Base-by-base conservation (phyloP, 345 rosid genomes). In the Cardamine chenopodiifolia region DNA sequence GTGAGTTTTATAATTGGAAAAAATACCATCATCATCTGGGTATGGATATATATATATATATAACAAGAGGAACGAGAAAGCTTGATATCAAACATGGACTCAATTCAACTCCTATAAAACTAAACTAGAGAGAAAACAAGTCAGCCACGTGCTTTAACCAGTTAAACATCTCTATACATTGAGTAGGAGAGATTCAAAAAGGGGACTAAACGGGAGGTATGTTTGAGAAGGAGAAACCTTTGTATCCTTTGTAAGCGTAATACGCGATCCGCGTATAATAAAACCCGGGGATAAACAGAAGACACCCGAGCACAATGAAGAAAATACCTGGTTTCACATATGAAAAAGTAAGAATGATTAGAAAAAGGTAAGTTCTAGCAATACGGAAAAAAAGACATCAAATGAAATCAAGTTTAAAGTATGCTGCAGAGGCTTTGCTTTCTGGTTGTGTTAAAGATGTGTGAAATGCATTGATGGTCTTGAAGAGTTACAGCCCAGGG, bases 231-330 rank as follows among this genome's bases (percentile, higher is more conserved):
- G 98, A 94, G 87, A 94, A 94, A 60, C 98, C 98, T 79, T 85
- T 85, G 86, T 91, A 94, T 47, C 98, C 98, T 76, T 94, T 94
- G 74, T 91, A 91, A 1, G 98, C 98, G 73, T 91, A 94, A 75
- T 91, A 94, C 0, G 98, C 97, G 7, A 94, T 88, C 84, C 98
- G 81, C 0, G 98, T 89, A 23, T 94, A 94, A 71, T 94, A 94
- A 76, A 86, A 94, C 35, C 98, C 98, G 0, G 98, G 98, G 40
- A 91, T 89, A 74, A 94, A 94, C 84, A 94, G 75, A 31, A 94
- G 73, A 70, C 85, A 79, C n/a, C 98, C 98, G 19, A 94, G 78
- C 32, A 94, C 74, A 4, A 86, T 87, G 76, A 94, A 94, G 95
- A 94, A 94, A 40, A 94, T 70, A 70, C 98, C 98, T 94, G 87